Percentiles rank a stretch among this genome's conserved stretches.
These are phyloP conservation scores for Crithidia bombi DNA, from an alignment of 208 protist species.

Conservation along the genomic window DNA sequence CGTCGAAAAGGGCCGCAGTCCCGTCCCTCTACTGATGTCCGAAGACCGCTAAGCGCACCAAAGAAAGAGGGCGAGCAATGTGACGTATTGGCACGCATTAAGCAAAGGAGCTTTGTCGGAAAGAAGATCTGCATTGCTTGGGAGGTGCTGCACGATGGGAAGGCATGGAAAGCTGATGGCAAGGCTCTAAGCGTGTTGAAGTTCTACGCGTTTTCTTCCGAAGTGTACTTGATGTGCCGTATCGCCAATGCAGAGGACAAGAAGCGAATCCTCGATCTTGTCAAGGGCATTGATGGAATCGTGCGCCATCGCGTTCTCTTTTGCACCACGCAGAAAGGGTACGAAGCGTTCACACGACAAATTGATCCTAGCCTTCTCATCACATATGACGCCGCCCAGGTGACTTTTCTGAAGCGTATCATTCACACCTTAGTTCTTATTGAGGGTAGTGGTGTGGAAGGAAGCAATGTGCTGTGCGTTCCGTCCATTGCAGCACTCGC, in stretches of 20 bases:
- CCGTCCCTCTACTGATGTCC: conserved; percentile 6
- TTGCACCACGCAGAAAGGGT: conserved; percentile 80
- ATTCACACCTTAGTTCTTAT: conserved; percentile 74
- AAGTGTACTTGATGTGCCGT: conserved; percentile 82
- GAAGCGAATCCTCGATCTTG: conserved; percentile 41
- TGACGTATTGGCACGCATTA: conserved; percentile 42
- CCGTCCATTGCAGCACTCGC: conserved; percentile 27
- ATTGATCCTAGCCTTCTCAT: conserved; percentile 74
- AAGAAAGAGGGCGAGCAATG: conserved; percentile 17
- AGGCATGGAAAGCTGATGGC: conserved; percentile 49
- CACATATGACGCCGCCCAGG: conserved; percentile 54
- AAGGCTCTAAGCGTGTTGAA: conserved; percentile 51
- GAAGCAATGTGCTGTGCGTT: conserved; percentile 45
- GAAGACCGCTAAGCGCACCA: conserved; percentile 27
- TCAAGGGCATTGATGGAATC: conserved; percentile 53
- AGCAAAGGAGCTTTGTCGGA: conserved; percentile 49
- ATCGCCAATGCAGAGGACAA: conserved; percentile 58
- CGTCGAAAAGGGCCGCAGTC: conserved; percentile 26
- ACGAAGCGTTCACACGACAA: conserved; percentile 86
- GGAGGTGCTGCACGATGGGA: conserved; percentile 65
- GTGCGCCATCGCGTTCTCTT: conserved; percentile 84
- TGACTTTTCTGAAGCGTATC: conserved; percentile 66
- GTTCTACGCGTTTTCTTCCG: conserved; percentile 54
- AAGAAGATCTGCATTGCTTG: conserved; percentile 70
- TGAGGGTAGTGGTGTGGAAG: conserved; percentile 21